phyloP scores from a whole-genome alignment of 805 yeast genomes.

The Ogataea methylovora region DNA sequence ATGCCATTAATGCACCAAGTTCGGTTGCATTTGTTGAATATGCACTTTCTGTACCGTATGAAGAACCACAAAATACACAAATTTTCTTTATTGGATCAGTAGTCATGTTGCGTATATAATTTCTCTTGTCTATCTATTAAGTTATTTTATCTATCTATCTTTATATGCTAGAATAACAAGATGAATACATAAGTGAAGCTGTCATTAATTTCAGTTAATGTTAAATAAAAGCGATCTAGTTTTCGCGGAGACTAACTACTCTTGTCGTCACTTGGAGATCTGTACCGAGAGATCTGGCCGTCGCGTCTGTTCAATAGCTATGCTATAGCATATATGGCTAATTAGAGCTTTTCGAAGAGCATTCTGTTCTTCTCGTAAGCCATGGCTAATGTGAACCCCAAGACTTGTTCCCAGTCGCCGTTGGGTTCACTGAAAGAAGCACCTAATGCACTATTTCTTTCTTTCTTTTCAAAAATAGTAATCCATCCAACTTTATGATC shows the following conservation, averaged over 20 bases:
- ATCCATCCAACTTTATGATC: constrained; percentile 59
- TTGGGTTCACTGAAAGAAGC: constrained; percentile 6
- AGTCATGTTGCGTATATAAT: neutral
- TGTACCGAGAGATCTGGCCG: too few relatives aligned
- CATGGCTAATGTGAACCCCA: constrained; percentile 41
- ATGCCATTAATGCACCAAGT: constrained; percentile 54
- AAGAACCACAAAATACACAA: constrained; percentile 86
- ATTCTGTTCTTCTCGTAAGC: neutral
- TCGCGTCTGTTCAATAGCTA: too few relatives aligned
- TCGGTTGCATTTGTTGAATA: constrained; percentile 48
- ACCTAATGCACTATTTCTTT: neutral
- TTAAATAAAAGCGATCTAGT: too few relatives aligned
- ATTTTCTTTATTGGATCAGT: constrained; percentile 34
- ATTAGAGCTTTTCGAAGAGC: neutral
- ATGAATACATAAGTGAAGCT: too few relatives aligned
- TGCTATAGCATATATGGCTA: too few relatives aligned
- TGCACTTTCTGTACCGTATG: constrained; percentile 50
- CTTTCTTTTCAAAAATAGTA: constrained; percentile 44
- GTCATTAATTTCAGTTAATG: too few relatives aligned
- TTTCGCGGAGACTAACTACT: too few relatives aligned
- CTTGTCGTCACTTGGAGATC: too few relatives aligned
- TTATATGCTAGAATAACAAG: too few relatives aligned
- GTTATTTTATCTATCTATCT: too few relatives aligned
- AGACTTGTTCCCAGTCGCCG: constrained; percentile 47
- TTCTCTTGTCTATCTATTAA: neutral